Conservation (phyloP, 2,329 filamentous ascomycete species). For the Westerdykella aurantiaca region DNA sequence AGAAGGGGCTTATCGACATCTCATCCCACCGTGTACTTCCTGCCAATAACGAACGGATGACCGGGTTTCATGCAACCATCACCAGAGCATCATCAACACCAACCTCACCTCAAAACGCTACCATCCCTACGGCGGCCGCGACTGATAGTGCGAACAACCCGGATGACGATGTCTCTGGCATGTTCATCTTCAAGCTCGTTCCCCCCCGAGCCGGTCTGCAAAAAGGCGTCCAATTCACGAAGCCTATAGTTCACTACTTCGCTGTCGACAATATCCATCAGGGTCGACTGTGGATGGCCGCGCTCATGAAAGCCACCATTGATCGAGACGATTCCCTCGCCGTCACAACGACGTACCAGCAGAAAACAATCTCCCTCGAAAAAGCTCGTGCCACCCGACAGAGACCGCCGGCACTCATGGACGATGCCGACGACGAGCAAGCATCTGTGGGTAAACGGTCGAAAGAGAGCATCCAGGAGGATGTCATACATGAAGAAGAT, state of each 20-base stretch:
- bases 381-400: conserved; percentile 86
- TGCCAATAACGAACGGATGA: conserved; percentile 84
- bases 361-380: conserved; percentile 88
- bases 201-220: conserved; percentile 83
- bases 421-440: conserved; percentile 35
- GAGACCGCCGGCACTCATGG: conserved; percentile 83
- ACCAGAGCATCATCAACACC: conserved; percentile 75
- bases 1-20: conserved; percentile 95
- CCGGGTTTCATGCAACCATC: conserved; percentile 83
- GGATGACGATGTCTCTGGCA: conserved; percentile 52
- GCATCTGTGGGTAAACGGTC: conserved; percentile 26
- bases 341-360: conserved; percentile 88
- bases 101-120: conserved; percentile 46
- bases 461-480: conserved; percentile 33
- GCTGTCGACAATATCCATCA: conserved; percentile 85
- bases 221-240: conserved; percentile 92
- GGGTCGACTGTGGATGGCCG: conserved; percentile 95
- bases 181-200: conserved; percentile 98
- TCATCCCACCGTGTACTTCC: conserved; percentile 95
- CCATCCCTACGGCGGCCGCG: conserved; percentile 37
- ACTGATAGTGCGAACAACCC: conserved; percentile 31
- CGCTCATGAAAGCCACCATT: conserved; percentile 97
- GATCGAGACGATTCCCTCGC: conserved; percentile 74
- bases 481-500: conserved; percentile 35
- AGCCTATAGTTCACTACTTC: conserved; percentile 95